Evolutionary conservation across 2,329 filamentous ascomycete genomes (phyloP).

Genomic region (Phyllosticta ampelicida): DNA sequence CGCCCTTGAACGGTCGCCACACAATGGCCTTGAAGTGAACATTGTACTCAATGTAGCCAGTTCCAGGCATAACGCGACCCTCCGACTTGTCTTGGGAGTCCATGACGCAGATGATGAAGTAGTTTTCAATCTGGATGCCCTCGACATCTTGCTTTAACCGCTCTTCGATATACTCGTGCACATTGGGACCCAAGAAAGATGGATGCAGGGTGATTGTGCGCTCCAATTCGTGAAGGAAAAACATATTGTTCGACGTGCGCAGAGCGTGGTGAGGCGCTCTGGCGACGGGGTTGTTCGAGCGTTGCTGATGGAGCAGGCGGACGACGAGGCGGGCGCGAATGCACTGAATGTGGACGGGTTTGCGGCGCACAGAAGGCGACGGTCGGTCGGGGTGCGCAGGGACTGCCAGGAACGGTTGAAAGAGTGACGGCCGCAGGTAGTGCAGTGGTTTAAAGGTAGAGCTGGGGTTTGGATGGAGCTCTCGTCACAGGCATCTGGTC

Average conservation of each 20-base stretch:
- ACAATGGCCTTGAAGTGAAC: constrained; percentile 93
- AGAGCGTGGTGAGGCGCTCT: background rate
- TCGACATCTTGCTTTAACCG: constrained; percentile 89
- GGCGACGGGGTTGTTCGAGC: background rate
- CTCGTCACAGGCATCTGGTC: background rate
- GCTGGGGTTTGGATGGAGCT: background rate
- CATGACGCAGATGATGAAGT: constrained; percentile 97
- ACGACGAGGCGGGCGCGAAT: background rate
- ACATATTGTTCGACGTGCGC: constrained; percentile 51
- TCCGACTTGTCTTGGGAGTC: constrained; percentile 92
- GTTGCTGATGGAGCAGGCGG: background rate
- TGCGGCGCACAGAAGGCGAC: background rate
- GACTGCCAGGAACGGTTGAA: background rate
- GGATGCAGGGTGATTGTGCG: constrained; percentile 91
- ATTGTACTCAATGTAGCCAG: constrained; percentile 85
- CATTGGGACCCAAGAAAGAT: constrained; percentile 90
- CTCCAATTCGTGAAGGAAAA: constrained; percentile 96
- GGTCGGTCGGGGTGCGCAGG: background rate
- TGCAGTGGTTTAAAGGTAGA: background rate
- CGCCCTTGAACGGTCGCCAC: constrained; percentile 95
- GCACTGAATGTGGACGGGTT: background rate
- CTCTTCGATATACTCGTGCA: constrained; percentile 80
- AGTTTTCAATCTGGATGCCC: constrained; percentile 87
- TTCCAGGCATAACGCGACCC: constrained; percentile 82
- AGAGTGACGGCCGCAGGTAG: background rate